Conservation (phyloP, 2,329 filamentous ascomycete genomes). For the Colletotrichum sp. region DNA sequence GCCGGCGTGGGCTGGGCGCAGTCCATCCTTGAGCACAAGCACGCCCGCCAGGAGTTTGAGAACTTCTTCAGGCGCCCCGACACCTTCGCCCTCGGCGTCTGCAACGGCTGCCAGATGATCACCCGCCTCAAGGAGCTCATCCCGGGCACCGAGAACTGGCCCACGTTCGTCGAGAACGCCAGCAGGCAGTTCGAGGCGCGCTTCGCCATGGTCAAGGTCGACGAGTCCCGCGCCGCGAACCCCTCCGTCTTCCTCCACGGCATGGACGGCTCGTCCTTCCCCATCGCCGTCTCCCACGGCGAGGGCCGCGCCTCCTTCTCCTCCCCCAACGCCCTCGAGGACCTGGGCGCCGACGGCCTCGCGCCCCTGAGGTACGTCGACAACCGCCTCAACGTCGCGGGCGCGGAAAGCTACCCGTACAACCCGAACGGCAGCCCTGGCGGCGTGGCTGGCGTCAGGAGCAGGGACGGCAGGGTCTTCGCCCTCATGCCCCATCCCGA, state of each 20-base stretch:
- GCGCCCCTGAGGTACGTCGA: constrained; percentile 86
- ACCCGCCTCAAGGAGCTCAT: constrained; percentile 80
- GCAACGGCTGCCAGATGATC: constrained; percentile 97
- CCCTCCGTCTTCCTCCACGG: constrained; percentile 88
- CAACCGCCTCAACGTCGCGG: constrained; percentile 67
- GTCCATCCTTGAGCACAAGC: constrained; percentile 85
- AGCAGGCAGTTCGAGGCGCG: constrained; percentile 91
- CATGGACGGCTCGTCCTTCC: constrained; percentile 82
- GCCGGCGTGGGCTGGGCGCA: constrained; percentile 98
- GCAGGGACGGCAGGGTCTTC: constrained; percentile 78
- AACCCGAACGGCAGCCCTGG: constrained; percentile 87
- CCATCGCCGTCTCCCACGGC: constrained; percentile 88
- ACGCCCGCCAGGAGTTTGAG: constrained; percentile 77
- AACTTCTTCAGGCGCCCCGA: constrained; percentile 86
- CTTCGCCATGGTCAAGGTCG: constrained; percentile 83
- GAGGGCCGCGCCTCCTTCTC: constrained; percentile 83
- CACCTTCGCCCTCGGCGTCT: constrained; percentile 92
- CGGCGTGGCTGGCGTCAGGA: constrained; percentile 82
- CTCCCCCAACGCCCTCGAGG: constrained; percentile 54
- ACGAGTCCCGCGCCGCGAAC: constrained; percentile 42
- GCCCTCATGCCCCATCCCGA: constrained; percentile 96
- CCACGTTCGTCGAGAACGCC: constrained; percentile 82
- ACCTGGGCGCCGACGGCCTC: constrained; percentile 69
- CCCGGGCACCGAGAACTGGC: constrained; percentile 84
- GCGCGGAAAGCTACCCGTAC: constrained; percentile 84